Percentiles rank a stretch among this genome's conserved stretches.
phyloP scores from a whole-genome alignment of 768 basidiomycete genomes.

The Hygrophoropsis aurantiaca region DNA sequence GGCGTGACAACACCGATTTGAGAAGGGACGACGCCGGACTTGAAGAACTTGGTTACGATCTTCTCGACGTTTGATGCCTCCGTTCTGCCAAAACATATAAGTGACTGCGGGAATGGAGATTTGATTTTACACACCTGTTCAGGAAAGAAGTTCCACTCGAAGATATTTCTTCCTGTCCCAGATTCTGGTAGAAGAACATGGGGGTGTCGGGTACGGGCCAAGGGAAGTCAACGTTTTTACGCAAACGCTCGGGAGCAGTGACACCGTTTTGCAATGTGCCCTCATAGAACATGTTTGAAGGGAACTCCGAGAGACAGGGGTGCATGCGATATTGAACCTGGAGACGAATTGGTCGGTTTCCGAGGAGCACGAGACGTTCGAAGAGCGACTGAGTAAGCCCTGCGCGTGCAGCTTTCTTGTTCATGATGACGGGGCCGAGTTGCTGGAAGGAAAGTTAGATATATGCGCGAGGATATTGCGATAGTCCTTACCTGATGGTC shows the following conservation, averaged over 20 bases:
- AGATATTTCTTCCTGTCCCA: conserved; percentile 98
- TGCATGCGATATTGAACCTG: conserved; percentile 99
- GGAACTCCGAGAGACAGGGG: conserved; percentile 98
- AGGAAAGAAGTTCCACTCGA: conserved; percentile 98
- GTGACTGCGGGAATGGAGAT: conserved; percentile 2
- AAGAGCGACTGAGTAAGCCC: conserved; percentile 98
- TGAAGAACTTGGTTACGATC: conserved; percentile 99
- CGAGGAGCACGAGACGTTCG: conserved; percentile 92
- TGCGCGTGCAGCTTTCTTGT: conserved; percentile 99
- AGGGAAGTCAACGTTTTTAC: conserved; percentile 99
- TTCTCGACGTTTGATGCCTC: conserved; percentile 99
- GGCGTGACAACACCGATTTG: conserved; percentile 99
- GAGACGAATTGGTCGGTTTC: conserved; percentile 94
- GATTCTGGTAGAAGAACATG: conserved; percentile 99
- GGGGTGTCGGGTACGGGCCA: conserved; percentile 97
- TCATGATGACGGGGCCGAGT: conserved; percentile 99
- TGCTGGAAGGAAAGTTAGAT: conserved; percentile 46
- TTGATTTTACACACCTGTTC: conserved; percentile 60
- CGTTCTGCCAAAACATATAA: conserved; percentile 54
- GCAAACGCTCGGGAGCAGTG: conserved; percentile 93
- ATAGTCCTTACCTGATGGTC: conserved; percentile 64
- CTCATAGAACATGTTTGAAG: conserved; percentile 99
- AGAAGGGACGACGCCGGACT: conserved; percentile 90
- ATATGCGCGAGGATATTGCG: conserved; percentile 5
- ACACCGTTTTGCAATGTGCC: conserved; percentile 99